Evolutionary conservation across 1,139 yeast species (phyloP).

Genomic region (Sugiyamaella pinicola): DNA sequence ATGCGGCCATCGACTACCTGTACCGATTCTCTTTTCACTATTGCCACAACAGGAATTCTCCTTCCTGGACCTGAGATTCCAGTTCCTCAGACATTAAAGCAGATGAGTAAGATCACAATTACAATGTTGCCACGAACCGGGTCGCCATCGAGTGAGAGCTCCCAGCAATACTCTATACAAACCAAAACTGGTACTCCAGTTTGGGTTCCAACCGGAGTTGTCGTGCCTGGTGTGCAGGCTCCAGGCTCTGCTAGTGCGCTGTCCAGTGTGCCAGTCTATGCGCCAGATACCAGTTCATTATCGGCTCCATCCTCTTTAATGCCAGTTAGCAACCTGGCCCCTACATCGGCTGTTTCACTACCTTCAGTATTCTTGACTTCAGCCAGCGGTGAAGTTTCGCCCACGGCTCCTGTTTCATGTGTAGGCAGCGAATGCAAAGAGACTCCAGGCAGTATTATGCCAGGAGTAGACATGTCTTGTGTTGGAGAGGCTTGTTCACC

Average conservation of each 20-base stretch:
- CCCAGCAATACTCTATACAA: conserved; percentile 4
- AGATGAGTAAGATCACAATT: conserved; percentile 4
- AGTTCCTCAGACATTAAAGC: conserved; percentile 8
- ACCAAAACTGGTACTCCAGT: conserved; percentile 15
- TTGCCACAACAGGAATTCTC: conserved; percentile 20
- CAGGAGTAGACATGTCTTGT: background rate
- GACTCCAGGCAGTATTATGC: background rate
- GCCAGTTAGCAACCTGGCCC: conserved; percentile 15
- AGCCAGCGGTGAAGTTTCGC: background rate
- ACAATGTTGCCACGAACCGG: conserved; percentile 11
- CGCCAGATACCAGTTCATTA: conserved; percentile 7
- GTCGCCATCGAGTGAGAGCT: background rate
- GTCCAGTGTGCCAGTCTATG: conserved; percentile 19
- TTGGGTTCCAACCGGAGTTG: conserved; percentile 20
- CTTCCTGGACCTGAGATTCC: conserved; percentile 20
- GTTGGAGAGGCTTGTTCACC: conserved; percentile 3
- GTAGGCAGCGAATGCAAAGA: background rate
- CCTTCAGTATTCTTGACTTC: too few relatives aligned
- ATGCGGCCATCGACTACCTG: conserved; percentile 22
- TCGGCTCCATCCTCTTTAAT: conserved; percentile 16
- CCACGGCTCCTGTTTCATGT: conserved; percentile 3
- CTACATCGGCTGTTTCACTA: conserved; percentile 1
- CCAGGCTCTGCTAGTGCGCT: conserved; percentile 16
- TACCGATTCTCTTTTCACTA: conserved; percentile 20
- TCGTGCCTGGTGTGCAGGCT: conserved; percentile 18